Evolutionary conservation across 106 monocot genomes (phyloP), one percentile per base, ranked within the genome.

Genomic region (Allium fistulosum): DNA sequence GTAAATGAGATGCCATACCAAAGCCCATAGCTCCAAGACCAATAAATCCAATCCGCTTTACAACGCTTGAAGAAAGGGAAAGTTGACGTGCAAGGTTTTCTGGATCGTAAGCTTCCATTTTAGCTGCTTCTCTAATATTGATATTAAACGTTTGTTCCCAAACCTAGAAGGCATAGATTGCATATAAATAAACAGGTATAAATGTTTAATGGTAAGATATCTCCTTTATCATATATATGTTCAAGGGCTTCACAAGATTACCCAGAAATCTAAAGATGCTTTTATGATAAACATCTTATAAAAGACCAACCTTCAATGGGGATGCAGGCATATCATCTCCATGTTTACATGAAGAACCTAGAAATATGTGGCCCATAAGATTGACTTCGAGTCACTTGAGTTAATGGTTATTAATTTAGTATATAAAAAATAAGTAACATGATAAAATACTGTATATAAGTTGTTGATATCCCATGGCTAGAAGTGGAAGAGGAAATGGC

Each of bases 1-100:
- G 57, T 53, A 97, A 75, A 62, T 92, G 92, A 46, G 82, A 58
- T 55, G 96, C 96, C 96, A 97, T 97, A 64, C 96, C 96, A 78
- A 97, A 89, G 6, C 96, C 96, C 96, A 97, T 97, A 62, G 96
- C 96, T 63, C 96, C 96, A 78, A 97, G 96, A 67, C 96, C 96
- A 82, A 97, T 87, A 72, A 97, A 92, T 49, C 92, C 96, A 68
- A 97, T 72, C 67, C 49, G 88, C 27, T 80, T 84, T 60, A 87
- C 83, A 80, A 51, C 51, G 49, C 48, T 77, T 49, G 86, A 74
- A 76, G 72, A 59, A 46, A 48, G 22, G 59, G 58, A 18, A 76
- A 87, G 68, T 75, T 89, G 72, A 57, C 79, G 65, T 26, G 86
- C 88, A 48, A 84, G 68, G 15, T 74, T 50, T 46, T 37, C 76